Conservation (phyloP, 2,329 filamentous ascomycete species). For the Trichoderma polysporum region DNA sequence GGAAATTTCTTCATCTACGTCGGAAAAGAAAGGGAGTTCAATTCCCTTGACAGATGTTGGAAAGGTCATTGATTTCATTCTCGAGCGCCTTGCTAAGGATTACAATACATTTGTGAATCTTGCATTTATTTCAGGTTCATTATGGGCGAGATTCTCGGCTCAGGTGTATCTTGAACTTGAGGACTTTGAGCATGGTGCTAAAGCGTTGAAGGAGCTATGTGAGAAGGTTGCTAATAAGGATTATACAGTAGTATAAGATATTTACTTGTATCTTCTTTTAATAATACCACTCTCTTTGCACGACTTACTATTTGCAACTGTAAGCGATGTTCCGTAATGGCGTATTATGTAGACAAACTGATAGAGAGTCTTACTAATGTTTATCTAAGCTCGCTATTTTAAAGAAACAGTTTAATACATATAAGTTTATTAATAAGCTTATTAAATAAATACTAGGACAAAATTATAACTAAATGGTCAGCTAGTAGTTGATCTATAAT, state of each 20-base stretch:
- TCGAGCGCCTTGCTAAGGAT: neutral
- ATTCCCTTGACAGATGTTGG: neutral
- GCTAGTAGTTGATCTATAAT: too few relatives aligned
- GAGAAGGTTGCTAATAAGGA: neutral
- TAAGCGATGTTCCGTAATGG: too few relatives aligned
- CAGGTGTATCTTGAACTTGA: constrained; percentile 7
- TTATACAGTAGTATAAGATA: neutral
- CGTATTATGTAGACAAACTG: too few relatives aligned
- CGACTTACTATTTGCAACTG: too few relatives aligned
- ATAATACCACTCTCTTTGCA: neutral
- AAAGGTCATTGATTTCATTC: neutral
- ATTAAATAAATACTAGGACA: too few relatives aligned
- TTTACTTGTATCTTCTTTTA: neutral
- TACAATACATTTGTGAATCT: constrained; percentile 7
- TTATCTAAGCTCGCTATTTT: too few relatives aligned
- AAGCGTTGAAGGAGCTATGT: neutral
- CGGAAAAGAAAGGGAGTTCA: neutral
- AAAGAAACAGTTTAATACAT: too few relatives aligned
- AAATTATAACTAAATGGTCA: too few relatives aligned
- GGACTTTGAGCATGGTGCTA: constrained; percentile 5
- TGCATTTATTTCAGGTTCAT: neutral
- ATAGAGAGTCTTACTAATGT: too few relatives aligned
- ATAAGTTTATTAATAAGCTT: too few relatives aligned
- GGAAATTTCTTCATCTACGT: neutral
- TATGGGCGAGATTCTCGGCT: constrained; percentile 9